phyloP scores from a whole-genome alignment of 2,329 filamentous ascomycete genomes.

The Alternaria dauci region DNA sequence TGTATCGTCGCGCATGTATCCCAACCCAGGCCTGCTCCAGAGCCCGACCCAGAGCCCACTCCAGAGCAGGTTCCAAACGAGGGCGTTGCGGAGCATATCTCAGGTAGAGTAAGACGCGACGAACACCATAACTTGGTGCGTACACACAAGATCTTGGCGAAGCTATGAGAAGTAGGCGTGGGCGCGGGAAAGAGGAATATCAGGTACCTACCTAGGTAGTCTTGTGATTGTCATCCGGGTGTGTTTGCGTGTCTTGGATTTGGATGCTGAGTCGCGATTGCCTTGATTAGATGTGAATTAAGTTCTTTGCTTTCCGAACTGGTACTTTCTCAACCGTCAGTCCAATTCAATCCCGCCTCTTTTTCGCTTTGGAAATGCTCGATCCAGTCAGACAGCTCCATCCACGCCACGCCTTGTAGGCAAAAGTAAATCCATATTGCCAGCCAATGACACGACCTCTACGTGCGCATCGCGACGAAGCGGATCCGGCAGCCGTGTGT shows the following conservation, averaged over 20 bases:
- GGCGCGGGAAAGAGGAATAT: not conserved
- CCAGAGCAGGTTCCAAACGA: not conserved
- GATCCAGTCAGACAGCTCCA: not conserved
- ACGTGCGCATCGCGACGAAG: not conserved
- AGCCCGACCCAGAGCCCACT: not conserved
- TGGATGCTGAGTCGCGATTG: not conserved
- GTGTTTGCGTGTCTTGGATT: not conserved
- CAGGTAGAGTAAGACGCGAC: not conserved
- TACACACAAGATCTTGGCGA: constrained; percentile 11
- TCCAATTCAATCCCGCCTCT: not conserved
- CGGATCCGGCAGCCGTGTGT: constrained; percentile 12
- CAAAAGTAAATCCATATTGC: not conserved
- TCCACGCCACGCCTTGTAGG: not conserved
- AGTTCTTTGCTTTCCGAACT: not conserved
- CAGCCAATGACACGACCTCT: not conserved
- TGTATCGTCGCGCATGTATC: too few species aligned
- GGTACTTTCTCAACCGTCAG: not conserved
- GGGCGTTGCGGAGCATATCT: not conserved
- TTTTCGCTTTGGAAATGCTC: not conserved
- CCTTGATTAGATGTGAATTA: not conserved
- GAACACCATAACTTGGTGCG: not conserved
- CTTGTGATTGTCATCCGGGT: not conserved
- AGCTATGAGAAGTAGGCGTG: not conserved
- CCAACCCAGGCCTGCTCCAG: not conserved
- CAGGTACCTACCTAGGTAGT: not conserved